Evolutionary conservation across 306 rosid species (phyloP).

Genomic region (Macrotyloma uniflorum): DNA sequence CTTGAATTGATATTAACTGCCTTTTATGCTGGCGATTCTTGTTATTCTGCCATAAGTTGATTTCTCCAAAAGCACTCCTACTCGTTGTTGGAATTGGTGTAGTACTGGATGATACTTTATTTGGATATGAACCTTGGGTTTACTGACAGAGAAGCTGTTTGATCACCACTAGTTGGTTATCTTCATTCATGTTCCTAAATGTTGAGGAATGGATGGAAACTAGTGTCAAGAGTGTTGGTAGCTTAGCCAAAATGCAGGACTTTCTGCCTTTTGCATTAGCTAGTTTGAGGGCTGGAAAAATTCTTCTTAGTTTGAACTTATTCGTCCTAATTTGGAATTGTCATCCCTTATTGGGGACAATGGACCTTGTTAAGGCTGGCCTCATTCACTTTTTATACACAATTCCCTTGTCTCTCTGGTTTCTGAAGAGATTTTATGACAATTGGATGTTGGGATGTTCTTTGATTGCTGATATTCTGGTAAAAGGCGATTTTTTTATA

Average conservation of each 20-base stretch:
- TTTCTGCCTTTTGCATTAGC: slow-evolving; percentile 20
- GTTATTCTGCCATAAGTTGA: slow-evolving; percentile 26
- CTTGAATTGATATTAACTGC: slow-evolving; percentile 15
- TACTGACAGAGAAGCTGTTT: slow-evolving; percentile 30
- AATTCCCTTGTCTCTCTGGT: neutral
- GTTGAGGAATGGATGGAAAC: slow-evolving; percentile 25
- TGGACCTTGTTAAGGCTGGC: slow-evolving; percentile 27
- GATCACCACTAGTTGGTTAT: slow-evolving; percentile 17
- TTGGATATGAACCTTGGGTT: slow-evolving; percentile 22
- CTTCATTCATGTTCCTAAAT: neutral
- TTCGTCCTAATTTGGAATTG: neutral
- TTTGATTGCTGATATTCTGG: slow-evolving; percentile 23
- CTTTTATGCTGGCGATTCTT: slow-evolving; percentile 29
- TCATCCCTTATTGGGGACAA: slow-evolving; percentile 14
- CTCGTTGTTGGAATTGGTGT: slow-evolving; percentile 15
- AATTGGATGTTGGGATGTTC: slow-evolving; percentile 16
- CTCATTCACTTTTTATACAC: neutral
- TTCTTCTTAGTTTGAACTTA: slow-evolving; percentile 13
- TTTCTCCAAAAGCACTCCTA: slow-evolving; percentile 21
- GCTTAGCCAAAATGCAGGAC: slow-evolving; percentile 22
- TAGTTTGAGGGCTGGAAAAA: slow-evolving; percentile 28
- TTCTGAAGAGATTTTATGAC: slow-evolving; percentile 22
- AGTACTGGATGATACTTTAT: slow-evolving; percentile 11
- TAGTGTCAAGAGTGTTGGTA: slow-evolving; percentile 24
- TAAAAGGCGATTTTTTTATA: neutral